Base-by-base conservation (phyloP, 768 basidiomycete species). In the Hericium rajendrae region DNA sequence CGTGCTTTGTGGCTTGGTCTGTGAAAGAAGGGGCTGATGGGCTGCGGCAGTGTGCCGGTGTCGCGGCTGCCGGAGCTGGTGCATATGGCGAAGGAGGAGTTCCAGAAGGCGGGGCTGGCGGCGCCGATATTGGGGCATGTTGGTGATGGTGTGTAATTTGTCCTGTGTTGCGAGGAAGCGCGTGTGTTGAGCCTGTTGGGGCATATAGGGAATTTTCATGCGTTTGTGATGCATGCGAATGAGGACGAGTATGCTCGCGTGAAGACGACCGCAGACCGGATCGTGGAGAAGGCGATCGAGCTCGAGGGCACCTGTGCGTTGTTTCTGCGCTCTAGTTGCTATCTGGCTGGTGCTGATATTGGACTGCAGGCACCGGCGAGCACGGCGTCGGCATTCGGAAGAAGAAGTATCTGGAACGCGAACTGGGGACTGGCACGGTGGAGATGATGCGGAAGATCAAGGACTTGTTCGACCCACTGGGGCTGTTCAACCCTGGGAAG, bases 361-460 rank as follows among this genome's bases (percentile, higher is more conserved):
- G 43, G 13, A 46, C 46, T 3, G 54, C 10, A 88, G 86, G 86
- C 63, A 89, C 86, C 2, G 89, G 90, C 10, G 91, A 94, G 68
- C 91, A 94, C 67, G 91, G 91, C 0, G 86, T 94, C 13, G 91
- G 92, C 1, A 70, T 93, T 10, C 91, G 91, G 11, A 94, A 94
- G 73, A 86, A 83, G 63, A 81, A 87, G 65, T 95, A 90, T 69
- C 78, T 97, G 3, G 68, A 73, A 15, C 77, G 84, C 18, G 94
- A 97, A 68, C 78, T 97, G 0, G 94, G 94, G 0, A 74, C 74
- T 48, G 85, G 83, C 4, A 94, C 93, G 0, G 85, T 97, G 10
- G 79, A 82, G 50, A 72, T 95, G 8, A 93, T 97, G 92, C 83
- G 82, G 73, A 80, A 77, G 18, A 77, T 95, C 64, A 97, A 95